These are phyloP conservation scores for Carex myosuroides DNA, from an alignment of 176 grass and related monocot species.

Conservation along the genomic window DNA sequence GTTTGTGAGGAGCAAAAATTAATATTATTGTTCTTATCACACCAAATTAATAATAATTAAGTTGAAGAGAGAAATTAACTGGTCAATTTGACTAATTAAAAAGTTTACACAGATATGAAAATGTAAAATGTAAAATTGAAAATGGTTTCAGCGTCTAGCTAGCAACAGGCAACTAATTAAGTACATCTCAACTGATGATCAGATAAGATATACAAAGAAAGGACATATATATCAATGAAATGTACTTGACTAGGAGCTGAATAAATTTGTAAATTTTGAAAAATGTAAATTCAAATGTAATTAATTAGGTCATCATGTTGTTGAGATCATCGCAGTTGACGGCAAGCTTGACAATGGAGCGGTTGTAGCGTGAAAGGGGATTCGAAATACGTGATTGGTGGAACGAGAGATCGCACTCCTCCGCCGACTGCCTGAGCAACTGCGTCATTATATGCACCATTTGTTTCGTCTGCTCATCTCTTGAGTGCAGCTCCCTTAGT, in stretches of 20 bases:
- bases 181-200: neutral
- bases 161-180: neutral
- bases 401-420: slow-evolving; percentile 1
- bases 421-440: neutral
- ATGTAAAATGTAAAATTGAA: neutral
- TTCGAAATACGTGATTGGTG: neutral
- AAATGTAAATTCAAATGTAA: no score
- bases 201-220: no score
- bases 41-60: neutral
- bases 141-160: neutral
- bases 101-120: neutral
- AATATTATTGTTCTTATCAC: neutral
- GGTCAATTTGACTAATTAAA: neutral
- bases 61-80: neutral
- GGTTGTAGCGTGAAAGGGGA: neutral
- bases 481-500: neutral
- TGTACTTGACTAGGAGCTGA: neutral
- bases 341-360: neutral
- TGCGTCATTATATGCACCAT: neutral
- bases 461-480: neutral
- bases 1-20: neutral
- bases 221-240: neutral
- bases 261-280: neutral
- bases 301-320: slow-evolving; percentile 10
- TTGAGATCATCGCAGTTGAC: slow-evolving; percentile 2